Evolutionary conservation across 768 basidiomycete genomes (phyloP), one percentile per base, ranked within the genome.

Genomic region (Calocybe gangraenosa): DNA sequence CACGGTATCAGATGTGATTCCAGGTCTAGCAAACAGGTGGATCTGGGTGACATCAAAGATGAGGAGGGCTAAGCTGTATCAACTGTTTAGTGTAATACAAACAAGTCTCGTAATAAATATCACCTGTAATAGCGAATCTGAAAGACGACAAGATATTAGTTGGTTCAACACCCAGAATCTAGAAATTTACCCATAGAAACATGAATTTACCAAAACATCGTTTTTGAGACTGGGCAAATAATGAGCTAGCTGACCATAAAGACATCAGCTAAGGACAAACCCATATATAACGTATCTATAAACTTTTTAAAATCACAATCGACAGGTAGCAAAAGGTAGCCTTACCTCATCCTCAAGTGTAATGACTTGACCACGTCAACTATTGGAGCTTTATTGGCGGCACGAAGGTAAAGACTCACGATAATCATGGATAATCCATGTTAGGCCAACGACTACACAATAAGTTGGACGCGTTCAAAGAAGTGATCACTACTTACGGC

Each of bases 11-110:
- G 56, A 64, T 0, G 65, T 60, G 8, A 73, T 59, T 4, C 69
- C 69, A 4, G 65, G 69, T 15, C 56, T 53, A 5, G 68, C 49
- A 43, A 73, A 73, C 3, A 65, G 52, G 40, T 76, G 73, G 22
- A 73, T 75, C 48, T 75, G 73, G 3, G 67, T 55, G 1, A 68
- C 67, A 42, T 75, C 73, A 48, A 75, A 73, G 3, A 70, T 47
- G 1, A 73, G 52, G 9, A 74, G 65, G 3, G 63, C 57, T 15
- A 75, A 64, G 23, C 69, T 73, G 51, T 18, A 35, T 25, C 4
- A 10, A 37, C 14, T 13, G 31, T 42, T 28, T 9, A 11, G 11
- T 19, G 20, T n/a, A n/a, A 19, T 17, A 17, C 30, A 17, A 21
- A 17, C 7, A 28, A 7, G 10, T 20, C 22, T 15, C 14, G 6